A percentile compares a stretch with the other conserved stretches of the same genome.
Evolutionary conservation across 805 yeast species (phyloP).

Genomic region (Candida fluviatilis): DNA sequence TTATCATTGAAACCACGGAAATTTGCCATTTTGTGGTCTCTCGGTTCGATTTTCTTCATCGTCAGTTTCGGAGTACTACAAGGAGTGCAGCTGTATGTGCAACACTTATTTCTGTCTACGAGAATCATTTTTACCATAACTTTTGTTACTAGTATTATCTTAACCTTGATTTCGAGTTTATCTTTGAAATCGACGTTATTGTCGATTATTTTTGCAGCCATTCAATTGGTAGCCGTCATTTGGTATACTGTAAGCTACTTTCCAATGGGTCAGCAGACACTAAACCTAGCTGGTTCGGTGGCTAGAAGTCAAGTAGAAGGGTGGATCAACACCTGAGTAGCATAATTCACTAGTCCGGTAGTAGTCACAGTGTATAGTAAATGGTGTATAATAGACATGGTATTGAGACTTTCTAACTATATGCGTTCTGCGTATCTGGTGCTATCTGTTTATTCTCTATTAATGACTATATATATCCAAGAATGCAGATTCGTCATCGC

Average conservation of each 20-base stretch:
- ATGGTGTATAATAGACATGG: no score
- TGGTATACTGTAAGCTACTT: conserved; percentile 47
- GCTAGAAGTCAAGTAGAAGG: conserved; percentile 42
- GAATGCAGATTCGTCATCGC: conserved; percentile 12
- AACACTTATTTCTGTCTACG: conserved; percentile 40
- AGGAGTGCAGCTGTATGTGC: conserved; percentile 37
- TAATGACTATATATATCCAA: conserved; percentile 10
- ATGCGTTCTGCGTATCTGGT: no score
- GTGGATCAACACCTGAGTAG: conserved; percentile 34
- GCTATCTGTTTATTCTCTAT: conserved; percentile 6
- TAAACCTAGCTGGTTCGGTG: conserved; percentile 38
- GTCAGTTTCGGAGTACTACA: conserved; percentile 45
- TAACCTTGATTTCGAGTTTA: conserved; percentile 37
- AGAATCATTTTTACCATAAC: conserved; percentile 35
- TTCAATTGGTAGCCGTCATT: conserved; percentile 37
- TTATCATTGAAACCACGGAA: conserved; percentile 40
- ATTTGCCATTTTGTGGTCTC: conserved; percentile 45
- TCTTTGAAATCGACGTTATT: conserved; percentile 33
- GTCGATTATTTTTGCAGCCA: conserved; percentile 36
- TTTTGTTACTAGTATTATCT: conserved; percentile 34
- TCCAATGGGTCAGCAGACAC: conserved; percentile 44
- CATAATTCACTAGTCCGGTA: no score
- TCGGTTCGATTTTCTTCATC: conserved; percentile 43
- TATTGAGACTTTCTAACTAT: no score
- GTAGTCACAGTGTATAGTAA: no score